Evolutionary conservation across 202 grass and related monocot genomes (phyloP), one percentile per base, ranked within the genome.

Genomic region (Bolboschoenoplectus hybrid): DNA sequence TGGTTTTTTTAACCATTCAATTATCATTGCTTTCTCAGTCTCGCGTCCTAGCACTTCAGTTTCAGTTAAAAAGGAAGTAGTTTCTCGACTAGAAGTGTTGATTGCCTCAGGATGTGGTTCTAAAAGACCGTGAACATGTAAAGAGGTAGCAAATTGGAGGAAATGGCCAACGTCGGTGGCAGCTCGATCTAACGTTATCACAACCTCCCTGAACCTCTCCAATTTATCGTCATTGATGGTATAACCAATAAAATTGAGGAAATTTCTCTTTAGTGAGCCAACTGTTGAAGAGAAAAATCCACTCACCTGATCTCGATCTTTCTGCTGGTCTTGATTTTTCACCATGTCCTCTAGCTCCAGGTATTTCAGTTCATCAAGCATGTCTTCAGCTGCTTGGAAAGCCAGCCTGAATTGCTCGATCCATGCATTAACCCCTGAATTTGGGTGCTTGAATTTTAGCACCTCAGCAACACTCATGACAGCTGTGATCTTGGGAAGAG

Each of bases 1-100:
- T 12, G 67, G 69, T 44, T 87, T 84, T 0, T 55, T 40, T 34
- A 82, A 82, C 79, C 53, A 82, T 82, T 82, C 49, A 41, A 82
- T 34, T 82, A 82, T 65, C 4, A 4, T 39, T 6, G 50, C 53
- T 13, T 45, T 82, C 79, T 64, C 79, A 35, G 9, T 82, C 14
- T 82, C 79, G 2, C 79, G 19, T 2, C 79, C 79, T 7, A 82
- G 2, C 2, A 81, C 78, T n/a, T 16, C 3, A 6, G 1, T 58
- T 50, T 58, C 78, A 5, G 16, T 81, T 39, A 81, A 39, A 63
- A 81, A 38, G 7, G 53, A 39, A 63, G 26, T 35, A 35, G 75
- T 80, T 58, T 80, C 75, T 38, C 35, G 67, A 44, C 19, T 63
- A 7, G 60, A 63, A 63, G 6, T 26, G 13, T 58, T 17, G 11